Percentiles rank a stretch among this genome's conserved stretches.
These are phyloP conservation scores for Paecilomyces sp. DNA, from an alignment of 2,329 filamentous ascomycete genomes.

Conservation along the genomic window DNA sequence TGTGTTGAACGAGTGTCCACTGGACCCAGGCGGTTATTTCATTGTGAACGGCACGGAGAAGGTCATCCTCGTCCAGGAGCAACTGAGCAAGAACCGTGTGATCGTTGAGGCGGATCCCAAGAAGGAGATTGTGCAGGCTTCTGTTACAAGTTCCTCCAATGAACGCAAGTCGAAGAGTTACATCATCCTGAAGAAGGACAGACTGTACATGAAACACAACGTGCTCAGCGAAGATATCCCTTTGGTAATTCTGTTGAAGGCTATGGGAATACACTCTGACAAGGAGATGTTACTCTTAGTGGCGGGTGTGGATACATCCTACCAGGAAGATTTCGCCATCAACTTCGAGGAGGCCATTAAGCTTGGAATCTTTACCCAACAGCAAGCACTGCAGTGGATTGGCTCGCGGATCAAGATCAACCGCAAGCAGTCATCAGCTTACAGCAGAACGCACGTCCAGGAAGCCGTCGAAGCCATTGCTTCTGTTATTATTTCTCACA, in stretches of 20 bases:
- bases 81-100: slow-evolving; percentile 97
- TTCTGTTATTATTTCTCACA: slow-evolving; percentile 89
- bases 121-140: slow-evolving; percentile 89
- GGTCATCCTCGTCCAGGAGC: slow-evolving; percentile 96
- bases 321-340: slow-evolving; percentile 90
- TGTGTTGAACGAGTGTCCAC: slow-evolving; percentile 84
- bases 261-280: slow-evolving; percentile 87
- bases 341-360: slow-evolving; percentile 92
- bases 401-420: slow-evolving; percentile 84
- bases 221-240: slow-evolving; percentile 90
- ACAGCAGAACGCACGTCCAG: slow-evolving; percentile 73
- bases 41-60: slow-evolving; percentile 97
- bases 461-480: slow-evolving; percentile 90
- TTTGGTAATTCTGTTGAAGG: slow-evolving; percentile 86
- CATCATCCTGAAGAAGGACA: slow-evolving; percentile 87
- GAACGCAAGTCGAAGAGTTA: slow-evolving; percentile 98
- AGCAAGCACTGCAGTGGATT: slow-evolving; percentile 91
- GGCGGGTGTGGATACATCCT: slow-evolving; percentile 75
- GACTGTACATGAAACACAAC: slow-evolving; percentile 85
- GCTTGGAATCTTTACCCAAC: slow-evolving; percentile 80
- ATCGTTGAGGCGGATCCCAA: slow-evolving; percentile 91
- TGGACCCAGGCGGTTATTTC: slow-evolving; percentile 96
- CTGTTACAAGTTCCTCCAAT: slow-evolving; percentile 94
- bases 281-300: slow-evolving; percentile 91
- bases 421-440: slow-evolving; percentile 50